Base-by-base conservation (phyloP, 1,139 yeast genomes). In the Tardiomyces blankii region DNA sequence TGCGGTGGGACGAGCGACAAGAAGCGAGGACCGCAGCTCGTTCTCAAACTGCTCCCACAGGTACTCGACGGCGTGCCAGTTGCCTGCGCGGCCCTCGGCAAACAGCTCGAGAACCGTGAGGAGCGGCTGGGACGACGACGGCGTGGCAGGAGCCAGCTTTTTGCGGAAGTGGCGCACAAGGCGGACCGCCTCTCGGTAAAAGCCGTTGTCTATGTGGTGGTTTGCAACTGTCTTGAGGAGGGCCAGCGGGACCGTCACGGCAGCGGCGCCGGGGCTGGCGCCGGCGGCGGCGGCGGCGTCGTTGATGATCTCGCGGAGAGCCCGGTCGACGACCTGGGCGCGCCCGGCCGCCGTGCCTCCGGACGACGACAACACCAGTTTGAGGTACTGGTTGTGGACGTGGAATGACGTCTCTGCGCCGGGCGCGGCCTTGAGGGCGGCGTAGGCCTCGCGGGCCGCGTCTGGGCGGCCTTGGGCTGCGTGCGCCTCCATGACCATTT, bases 151-250 rank as follows among this genome's bases (percentile, higher is more conserved):
- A 9, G 5, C n/a, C 27, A 25, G 38, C 11, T 19, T 5, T 9
- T 19, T 30, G 16, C 35, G 40, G 2, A 38, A 18, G 35, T 33
- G 9, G n/a, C 39, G 46, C 44, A 54, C 45, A 42, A 54, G 48
- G 16, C 42, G 38, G 19, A 46, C 44, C 9, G 57, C 57, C 16
- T 42, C 14, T 3, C 13, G 40, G n/a, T 16, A 40, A n/a, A 43
- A 40, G 2, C 42, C 44, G 1, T 28, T 12, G 25, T 50, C 48
- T 23, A 51, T 39, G 38, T 52, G 46, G 3, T 45, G 44, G 11
- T 49, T 30, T 4, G 53, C 48, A 5, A 53, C 49, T 2, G 54
- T 53, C 39, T 51, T 47, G 13, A 53, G 18, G n/a, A 48, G 48
- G 2, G 42, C 33, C 13, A 47, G 46, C 1, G 57, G 54, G 5